These are phyloP conservation scores for Xylariaceae sp. DNA, from an alignment of 2,329 filamentous ascomycete species.

Conservation along the genomic window DNA sequence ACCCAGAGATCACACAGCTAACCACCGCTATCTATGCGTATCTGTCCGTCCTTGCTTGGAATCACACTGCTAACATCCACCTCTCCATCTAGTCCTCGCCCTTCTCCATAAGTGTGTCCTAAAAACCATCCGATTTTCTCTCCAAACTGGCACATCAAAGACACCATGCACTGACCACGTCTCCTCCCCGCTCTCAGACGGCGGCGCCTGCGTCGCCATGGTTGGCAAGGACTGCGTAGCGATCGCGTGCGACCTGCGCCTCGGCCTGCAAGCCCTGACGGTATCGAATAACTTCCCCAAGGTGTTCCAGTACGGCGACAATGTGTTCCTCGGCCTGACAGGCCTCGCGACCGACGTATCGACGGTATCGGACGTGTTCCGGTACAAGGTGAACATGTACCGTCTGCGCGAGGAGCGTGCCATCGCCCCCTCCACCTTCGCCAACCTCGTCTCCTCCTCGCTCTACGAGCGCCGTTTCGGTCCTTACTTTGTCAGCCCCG, in stretches of 20 bases:
- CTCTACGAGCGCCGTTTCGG: slow-evolving; percentile 96
- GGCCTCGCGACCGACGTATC: slow-evolving; percentile 93
- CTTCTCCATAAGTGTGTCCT: slow-evolving; percentile 82
- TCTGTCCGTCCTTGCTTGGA: slow-evolving; percentile 12
- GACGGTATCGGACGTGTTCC: slow-evolving; percentile 94
- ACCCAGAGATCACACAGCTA: not conserved
- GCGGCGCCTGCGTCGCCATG: slow-evolving; percentile 97
- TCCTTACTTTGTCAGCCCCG: slow-evolving; percentile 91
- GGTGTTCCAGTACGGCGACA: slow-evolving; percentile 95
- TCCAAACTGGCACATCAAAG: not conserved
- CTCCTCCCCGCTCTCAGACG: slow-evolving; percentile 44
- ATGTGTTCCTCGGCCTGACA: slow-evolving; percentile 91
- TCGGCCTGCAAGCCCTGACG: slow-evolving; percentile 92
- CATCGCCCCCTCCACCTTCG: slow-evolving; percentile 91
- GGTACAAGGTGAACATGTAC: slow-evolving; percentile 99
- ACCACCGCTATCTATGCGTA: not conserved
- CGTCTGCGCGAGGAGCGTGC: slow-evolving; percentile 94
- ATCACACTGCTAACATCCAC: slow-evolving; percentile 32
- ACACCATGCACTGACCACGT: slow-evolving; percentile 5
- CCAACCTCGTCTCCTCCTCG: slow-evolving; percentile 85
- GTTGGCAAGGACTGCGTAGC: slow-evolving; percentile 99
- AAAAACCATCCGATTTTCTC: slow-evolving; percentile 5
- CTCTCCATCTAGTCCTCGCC: slow-evolving; percentile 63
- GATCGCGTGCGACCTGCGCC: slow-evolving; percentile 97
- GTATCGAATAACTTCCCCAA: slow-evolving; percentile 99